phyloP scores from a whole-genome alignment of 768 basidiomycete genomes.

The Tulasnella sp. region DNA sequence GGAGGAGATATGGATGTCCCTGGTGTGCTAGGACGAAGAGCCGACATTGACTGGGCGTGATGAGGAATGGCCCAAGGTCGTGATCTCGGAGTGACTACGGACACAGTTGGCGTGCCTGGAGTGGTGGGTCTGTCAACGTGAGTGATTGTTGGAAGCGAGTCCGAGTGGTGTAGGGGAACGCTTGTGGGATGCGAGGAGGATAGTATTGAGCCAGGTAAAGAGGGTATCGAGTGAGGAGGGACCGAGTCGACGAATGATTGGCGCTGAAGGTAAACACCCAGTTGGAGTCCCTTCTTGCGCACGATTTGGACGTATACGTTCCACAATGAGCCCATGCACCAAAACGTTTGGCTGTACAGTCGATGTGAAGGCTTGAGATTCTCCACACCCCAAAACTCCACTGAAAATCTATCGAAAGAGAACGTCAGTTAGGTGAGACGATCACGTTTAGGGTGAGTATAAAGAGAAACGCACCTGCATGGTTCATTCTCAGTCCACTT shows the following conservation, averaged over 20 bases:
- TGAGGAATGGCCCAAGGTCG: slow-evolving; percentile 14
- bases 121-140: slow-evolving; percentile 1
- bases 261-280: slow-evolving; percentile 82
- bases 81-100: not conserved
- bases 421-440: slow-evolving; percentile 2
- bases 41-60: slow-evolving; percentile 2
- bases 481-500: slow-evolving; percentile 36
- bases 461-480: slow-evolving; percentile 37
- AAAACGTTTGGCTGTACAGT: slow-evolving; percentile 73
- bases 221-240: slow-evolving; percentile 62
- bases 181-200: not conserved
- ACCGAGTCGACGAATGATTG: slow-evolving; percentile 58
- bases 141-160: not conserved
- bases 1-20: not conserved
- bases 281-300: slow-evolving; percentile 64
- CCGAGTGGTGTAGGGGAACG: not conserved
- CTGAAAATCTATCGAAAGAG: slow-evolving; percentile 35
- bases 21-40: slow-evolving; percentile 5
- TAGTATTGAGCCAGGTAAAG: slow-evolving; percentile 24
- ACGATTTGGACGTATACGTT: slow-evolving; percentile 86
- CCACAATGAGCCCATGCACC: slow-evolving; percentile 81
- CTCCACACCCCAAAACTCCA: slow-evolving; percentile 85
- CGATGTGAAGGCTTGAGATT: slow-evolving; percentile 73
- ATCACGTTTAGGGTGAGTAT: not conserved
- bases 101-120: not conserved